A percentile compares a stretch with the other conserved stretches of the same genome.
phyloP scores from a whole-genome alignment of 2,329 filamentous ascomycete species.

The Trichoderma pleuroti region DNA sequence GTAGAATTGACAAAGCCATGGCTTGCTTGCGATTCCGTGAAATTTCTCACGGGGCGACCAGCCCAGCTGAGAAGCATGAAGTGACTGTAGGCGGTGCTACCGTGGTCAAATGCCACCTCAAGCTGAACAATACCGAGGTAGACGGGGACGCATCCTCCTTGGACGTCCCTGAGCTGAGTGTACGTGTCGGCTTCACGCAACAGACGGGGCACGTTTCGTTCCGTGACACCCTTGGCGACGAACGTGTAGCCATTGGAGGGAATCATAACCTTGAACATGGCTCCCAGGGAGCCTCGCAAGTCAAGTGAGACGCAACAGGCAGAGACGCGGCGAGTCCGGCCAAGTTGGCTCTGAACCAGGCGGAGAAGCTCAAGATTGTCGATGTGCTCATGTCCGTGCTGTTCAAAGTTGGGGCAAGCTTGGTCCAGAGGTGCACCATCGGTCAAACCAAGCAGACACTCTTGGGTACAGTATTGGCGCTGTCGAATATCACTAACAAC shows the following conservation, averaged over 20 bases:
- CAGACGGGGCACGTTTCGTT: constrained; percentile 22
- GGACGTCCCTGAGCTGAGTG: constrained; percentile 27
- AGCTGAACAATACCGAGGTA: constrained; percentile 33
- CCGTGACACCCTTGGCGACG: constrained; percentile 39
- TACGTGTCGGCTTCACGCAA: constrained; percentile 34
- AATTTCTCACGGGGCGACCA: constrained; percentile 18
- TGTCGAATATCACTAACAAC: constrained; percentile 14
- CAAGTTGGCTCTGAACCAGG: background rate
- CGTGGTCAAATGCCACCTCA: constrained; percentile 30
- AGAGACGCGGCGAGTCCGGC: background rate
- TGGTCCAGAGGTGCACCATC: constrained; percentile 25
- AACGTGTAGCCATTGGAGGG: constrained; percentile 37
- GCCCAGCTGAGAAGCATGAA: constrained; percentile 36
- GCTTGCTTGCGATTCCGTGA: background rate
- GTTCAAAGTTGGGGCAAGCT: background rate
- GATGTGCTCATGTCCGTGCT: background rate
- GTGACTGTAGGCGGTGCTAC: constrained; percentile 29
- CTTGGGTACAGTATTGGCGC: constrained; percentile 29
- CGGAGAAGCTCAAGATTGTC: background rate
- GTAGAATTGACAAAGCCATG: constrained; percentile 7
- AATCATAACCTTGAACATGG: constrained; percentile 38
- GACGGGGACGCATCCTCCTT: constrained; percentile 35
- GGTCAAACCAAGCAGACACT: constrained; percentile 30
- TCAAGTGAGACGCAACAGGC: constrained; percentile 27
- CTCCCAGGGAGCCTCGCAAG: constrained; percentile 28